phyloP scores from a whole-genome alignment of 306 rosid genomes.

The Acacia confusa region DNA sequence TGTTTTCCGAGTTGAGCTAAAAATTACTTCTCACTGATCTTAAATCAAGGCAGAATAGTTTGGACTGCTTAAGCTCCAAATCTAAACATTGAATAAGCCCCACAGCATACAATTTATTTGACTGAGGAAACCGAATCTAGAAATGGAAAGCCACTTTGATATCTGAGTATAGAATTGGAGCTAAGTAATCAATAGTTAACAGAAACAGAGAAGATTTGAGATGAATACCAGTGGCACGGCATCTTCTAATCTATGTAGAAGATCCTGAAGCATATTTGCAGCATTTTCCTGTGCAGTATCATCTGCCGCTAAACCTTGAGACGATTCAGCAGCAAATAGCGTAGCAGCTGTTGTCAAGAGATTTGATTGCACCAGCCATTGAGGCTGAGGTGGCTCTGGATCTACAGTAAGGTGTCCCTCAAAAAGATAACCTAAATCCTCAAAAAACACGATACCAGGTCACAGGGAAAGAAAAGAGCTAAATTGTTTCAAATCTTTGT shows the following conservation, averaged over 20 bases:
- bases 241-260: constrained; percentile 63
- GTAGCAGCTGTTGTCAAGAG: constrained; percentile 72
- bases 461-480: background rate
- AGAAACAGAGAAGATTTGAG: constrained; percentile 11
- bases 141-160: constrained; percentile 16
- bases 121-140: constrained; percentile 19
- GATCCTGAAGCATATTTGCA: constrained; percentile 58
- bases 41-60: constrained; percentile 1
- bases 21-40: constrained; percentile 19
- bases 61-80: constrained; percentile 19
- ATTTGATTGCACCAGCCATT: constrained; percentile 84
- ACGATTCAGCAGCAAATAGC: constrained; percentile 64
- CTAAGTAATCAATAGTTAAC: background rate
- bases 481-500: background rate
- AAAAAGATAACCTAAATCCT: constrained; percentile 76
- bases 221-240: constrained; percentile 61
- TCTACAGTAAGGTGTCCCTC: constrained; percentile 96
- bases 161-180: constrained; percentile 6
- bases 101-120: constrained; percentile 17
- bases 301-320: constrained; percentile 47
- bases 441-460: background rate
- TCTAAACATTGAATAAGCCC: constrained; percentile 31
- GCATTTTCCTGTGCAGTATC: constrained; percentile 44
- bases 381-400: constrained; percentile 90
- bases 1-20: constrained; percentile 16